Conservation (phyloP, 768 basidiomycete species). For the Galerina sulciceps region DNA sequence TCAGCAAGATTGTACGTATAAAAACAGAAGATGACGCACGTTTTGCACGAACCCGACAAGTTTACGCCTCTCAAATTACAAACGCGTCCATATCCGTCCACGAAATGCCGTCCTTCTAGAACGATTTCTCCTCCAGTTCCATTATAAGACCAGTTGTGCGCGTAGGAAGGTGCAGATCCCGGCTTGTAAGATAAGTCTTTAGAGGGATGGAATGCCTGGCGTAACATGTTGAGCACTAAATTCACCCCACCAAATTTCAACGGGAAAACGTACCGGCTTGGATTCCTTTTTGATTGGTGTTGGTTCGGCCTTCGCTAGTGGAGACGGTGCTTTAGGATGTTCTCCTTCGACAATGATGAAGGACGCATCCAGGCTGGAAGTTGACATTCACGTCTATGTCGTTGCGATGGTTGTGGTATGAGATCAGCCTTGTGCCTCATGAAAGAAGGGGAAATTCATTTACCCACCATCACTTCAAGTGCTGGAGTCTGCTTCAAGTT, state of each 20-base stretch:
- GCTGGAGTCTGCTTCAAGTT: no score
- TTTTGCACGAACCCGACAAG: slow-evolving; percentile 81
- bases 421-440: not conserved
- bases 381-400: not conserved
- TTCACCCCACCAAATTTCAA: not conserved
- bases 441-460: no score
- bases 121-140: slow-evolving; percentile 61
- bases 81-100: slow-evolving; percentile 81
- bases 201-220: slow-evolving; percentile 50
- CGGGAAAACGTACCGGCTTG: not conserved
- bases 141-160: slow-evolving; percentile 71
- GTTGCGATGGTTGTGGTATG: not conserved
- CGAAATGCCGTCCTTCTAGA: slow-evolving; percentile 77
- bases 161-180: slow-evolving; percentile 56
- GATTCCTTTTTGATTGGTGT: not conserved
- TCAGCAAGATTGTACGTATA: slow-evolving; percentile 7
- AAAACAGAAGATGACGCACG: slow-evolving; percentile 47
- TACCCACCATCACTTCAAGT: no score
- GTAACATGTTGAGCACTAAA: not conserved
- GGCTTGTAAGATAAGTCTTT: slow-evolving; percentile 43
- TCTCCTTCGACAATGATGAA: slow-evolving; percentile 50
- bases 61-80: slow-evolving; percentile 87
- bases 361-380: slow-evolving; percentile 48
- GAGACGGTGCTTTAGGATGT: not conserved
- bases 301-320: not conserved